Evolutionary conservation across 352 stramenopile species (phyloP).

Genomic region (Pythium graminicola): DNA sequence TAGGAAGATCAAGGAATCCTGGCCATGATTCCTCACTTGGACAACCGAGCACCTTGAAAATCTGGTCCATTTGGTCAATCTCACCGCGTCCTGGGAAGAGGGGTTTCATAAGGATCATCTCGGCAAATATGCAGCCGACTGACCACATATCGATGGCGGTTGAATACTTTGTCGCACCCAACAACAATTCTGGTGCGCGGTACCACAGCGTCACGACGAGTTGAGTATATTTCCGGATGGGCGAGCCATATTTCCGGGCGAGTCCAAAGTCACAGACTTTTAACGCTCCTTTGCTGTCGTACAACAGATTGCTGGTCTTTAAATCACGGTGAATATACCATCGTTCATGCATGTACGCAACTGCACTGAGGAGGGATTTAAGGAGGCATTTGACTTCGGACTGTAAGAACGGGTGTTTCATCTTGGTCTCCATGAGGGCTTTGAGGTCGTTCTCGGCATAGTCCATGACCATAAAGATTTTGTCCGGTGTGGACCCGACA

Average conservation of each 20-base stretch:
- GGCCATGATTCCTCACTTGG: slow-evolving; percentile 91
- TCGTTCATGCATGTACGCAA: slow-evolving; percentile 88
- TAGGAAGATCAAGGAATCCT: slow-evolving; percentile 49
- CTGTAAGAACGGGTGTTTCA: slow-evolving; percentile 75
- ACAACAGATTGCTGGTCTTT: slow-evolving; percentile 97
- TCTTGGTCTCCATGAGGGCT: slow-evolving; percentile 77
- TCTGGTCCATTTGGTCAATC: slow-evolving; percentile 95
- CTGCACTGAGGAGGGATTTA: slow-evolving; percentile 85
- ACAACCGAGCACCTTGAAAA: slow-evolving; percentile 91
- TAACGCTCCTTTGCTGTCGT: slow-evolving; percentile 74
- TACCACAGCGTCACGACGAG: slow-evolving; percentile 95
- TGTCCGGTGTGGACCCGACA: slow-evolving; percentile 77
- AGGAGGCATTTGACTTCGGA: slow-evolving; percentile 94
- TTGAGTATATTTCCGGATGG: slow-evolving; percentile 79
- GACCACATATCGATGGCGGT: slow-evolving; percentile 97
- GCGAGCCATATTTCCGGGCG: slow-evolving; percentile 73
- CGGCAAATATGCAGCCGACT: slow-evolving; percentile 94
- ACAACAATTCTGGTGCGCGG: slow-evolving; percentile 88
- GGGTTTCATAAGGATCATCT: slow-evolving; percentile 92
- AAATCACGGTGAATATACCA: slow-evolving; percentile 96
- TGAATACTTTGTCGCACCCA: slow-evolving; percentile 90
- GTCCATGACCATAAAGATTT: slow-evolving; percentile 91
- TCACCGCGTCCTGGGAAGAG: slow-evolving; percentile 92
- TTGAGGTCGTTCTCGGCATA: slow-evolving; percentile 86
- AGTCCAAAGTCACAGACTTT: slow-evolving; percentile 88